These are phyloP conservation scores for Geosiphon pyriformis DNA, from an alignment of 192 early-diverging fungal genomes.

Conservation along the genomic window DNA sequence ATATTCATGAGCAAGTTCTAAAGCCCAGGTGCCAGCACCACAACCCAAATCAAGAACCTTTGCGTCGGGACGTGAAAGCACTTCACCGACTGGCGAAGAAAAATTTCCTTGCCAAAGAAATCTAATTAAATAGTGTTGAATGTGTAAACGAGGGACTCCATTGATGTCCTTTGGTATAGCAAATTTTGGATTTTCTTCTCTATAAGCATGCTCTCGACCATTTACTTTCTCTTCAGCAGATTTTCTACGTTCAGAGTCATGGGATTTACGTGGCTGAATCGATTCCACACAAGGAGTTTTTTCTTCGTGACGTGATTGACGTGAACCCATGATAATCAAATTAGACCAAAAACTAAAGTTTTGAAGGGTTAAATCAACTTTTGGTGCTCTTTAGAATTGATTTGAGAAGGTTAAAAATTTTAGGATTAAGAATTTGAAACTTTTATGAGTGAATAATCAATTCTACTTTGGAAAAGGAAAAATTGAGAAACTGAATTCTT, in stretches of 20 bases:
- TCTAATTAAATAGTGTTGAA: conserved; percentile 2
- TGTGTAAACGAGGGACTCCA: background rate
- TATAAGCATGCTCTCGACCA: background rate
- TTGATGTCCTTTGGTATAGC: background rate
- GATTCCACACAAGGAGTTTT: too few relatives aligned
- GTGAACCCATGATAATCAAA: too few relatives aligned
- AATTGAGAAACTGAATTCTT: too few relatives aligned
- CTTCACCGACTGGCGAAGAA: background rate
- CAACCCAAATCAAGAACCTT: conserved; percentile 33
- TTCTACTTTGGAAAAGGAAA: too few relatives aligned
- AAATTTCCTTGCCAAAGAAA: conserved; percentile 5
- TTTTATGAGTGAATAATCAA: too few relatives aligned
- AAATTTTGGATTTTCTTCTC: conserved; percentile 5
- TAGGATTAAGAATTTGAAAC: too few relatives aligned
- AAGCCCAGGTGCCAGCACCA: conserved; percentile 32
- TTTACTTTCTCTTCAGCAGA: background rate
- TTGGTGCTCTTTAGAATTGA: too few relatives aligned
- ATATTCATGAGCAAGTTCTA: conserved; percentile 35
- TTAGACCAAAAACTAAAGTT: too few relatives aligned
- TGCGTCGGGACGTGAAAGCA: background rate
- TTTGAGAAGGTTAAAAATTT: too few relatives aligned
- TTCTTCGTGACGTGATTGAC: too few relatives aligned
- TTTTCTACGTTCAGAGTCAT: background rate
- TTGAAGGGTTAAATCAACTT: too few relatives aligned
- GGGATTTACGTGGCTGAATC: background rate